Evolutionary conservation across 2,329 filamentous ascomycete genomes (phyloP).

Genomic region (Beauveria asiatica): DNA sequence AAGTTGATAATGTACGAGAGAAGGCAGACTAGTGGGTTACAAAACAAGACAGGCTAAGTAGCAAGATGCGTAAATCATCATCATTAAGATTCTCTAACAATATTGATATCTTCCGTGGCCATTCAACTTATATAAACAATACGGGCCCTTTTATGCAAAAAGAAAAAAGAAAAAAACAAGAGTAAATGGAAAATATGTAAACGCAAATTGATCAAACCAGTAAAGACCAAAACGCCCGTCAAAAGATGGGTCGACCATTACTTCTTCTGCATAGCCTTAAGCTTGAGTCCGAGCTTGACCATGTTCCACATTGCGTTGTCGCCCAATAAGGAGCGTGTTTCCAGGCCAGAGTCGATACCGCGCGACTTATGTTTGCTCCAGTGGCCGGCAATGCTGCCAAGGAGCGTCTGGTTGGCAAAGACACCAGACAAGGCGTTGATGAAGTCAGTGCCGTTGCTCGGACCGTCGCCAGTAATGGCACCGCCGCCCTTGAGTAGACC

Average conservation of each 20-base stretch:
- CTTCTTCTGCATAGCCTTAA: slow-evolving; percentile 12
- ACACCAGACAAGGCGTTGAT: slow-evolving; percentile 19
- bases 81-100: slow-evolving; percentile 9
- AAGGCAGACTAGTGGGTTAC: too few species aligned
- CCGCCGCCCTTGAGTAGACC: slow-evolving; percentile 21
- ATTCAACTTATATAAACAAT: neutral
- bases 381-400: slow-evolving; percentile 28
- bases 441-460: slow-evolving; percentile 3
- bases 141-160: neutral
- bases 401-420: slow-evolving; percentile 31
- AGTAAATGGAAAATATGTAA: neutral
- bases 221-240: neutral
- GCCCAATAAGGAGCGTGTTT: slow-evolving; percentile 14
- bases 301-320: slow-evolving; percentile 18
- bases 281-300: slow-evolving; percentile 22
- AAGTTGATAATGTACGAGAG: too few species aligned
- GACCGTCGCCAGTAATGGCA: neutral
- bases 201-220: neutral
- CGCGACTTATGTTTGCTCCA: slow-evolving; percentile 20
- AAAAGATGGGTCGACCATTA: neutral
- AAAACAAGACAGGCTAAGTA: neutral
- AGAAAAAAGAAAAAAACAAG: neutral
- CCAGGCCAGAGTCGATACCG: slow-evolving; percentile 12
- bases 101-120: slow-evolving; percentile 1
- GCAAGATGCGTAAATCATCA: slow-evolving; percentile 4